Evolutionary conservation across 176 grass and related monocot species (phyloP), one percentile per base, ranked within the genome.

Genomic region (Oryza officinalis): DNA sequence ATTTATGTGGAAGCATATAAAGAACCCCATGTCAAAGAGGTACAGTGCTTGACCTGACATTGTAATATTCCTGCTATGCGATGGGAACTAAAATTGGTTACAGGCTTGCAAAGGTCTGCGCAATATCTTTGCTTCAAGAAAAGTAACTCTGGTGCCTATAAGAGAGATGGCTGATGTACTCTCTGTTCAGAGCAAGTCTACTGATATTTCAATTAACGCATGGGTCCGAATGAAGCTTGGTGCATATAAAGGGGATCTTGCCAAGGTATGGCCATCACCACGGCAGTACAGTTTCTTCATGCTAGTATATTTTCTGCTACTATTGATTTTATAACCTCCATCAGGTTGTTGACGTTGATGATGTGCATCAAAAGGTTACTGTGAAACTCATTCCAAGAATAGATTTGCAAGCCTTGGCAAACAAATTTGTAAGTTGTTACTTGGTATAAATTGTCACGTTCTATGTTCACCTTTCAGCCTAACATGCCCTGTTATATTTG

Each of bases 221-320:
- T 97, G 94, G 94, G 90, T 97, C n/a, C 83, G 90, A 14, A 85
- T 92, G 90, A 97, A 97, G 83, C 79, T 90, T 63, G 90, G 94
- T 50, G 46, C 87, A 69, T 97, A 97, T 74, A 94, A 94, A 72
- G 94, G 94, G 63, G 94, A 97, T 76, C 92, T 94, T 84, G 94
- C 94, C 44, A 97, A 94, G 85, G 94, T 97, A 82, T 47, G 57
- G 28, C 67, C 71, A 54, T 27, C 2, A 54, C 83, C 77, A 18
- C 28, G 45, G 30, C n/a, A 15, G 13, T 13, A 47, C 13, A 47
- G 11, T 70, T 70, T 76, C 20, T 52, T 52, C 6, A 32, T 74
- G 45, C 46, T 66, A 59, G 13, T 57, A 80, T 67, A 30, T 38
- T 27, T 79, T 75, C 31, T 67, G 50, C 43, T 12, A 78, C 35